A percentile compares a stretch with the other conserved stretches of the same genome.
Conservation (phyloP, 371 early-diverging fungal species). For the Syncephalis plumigaleata region DNA sequence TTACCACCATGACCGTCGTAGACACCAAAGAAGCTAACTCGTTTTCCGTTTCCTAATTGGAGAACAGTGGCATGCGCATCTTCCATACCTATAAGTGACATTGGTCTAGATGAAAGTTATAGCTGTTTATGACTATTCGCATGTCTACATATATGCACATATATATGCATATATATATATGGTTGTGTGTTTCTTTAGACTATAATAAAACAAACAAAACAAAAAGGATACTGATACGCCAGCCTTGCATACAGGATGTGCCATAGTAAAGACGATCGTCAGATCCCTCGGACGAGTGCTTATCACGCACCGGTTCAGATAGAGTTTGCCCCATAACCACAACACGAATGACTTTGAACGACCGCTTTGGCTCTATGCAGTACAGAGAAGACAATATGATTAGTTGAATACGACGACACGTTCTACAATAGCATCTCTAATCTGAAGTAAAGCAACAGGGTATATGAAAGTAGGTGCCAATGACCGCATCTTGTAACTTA, state of each 20-base stretch:
- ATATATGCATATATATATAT: too few species aligned
- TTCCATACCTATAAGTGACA: constrained; percentile 64
- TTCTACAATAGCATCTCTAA: too few species aligned
- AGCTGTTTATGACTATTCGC: constrained; percentile 1
- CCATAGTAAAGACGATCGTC: constrained; percentile 66
- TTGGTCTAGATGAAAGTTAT: constrained; percentile 19
- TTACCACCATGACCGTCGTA: constrained; percentile 94
- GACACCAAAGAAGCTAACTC: constrained; percentile 75
- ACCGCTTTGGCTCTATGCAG: too few species aligned
- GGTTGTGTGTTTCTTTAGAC: too few species aligned
- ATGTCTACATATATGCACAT: too few species aligned
- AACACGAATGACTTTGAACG: neutral
- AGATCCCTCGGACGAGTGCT: constrained; percentile 50
- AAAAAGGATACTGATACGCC: constrained; percentile 79
- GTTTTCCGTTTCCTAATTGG: constrained; percentile 22
- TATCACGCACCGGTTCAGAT: constrained; percentile 82
- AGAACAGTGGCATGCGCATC: constrained; percentile 86
- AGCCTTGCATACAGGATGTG: constrained; percentile 91
- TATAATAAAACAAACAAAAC: neutral
- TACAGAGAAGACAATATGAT: too few species aligned
- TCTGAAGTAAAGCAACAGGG: too few species aligned
- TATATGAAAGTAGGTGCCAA: too few species aligned
- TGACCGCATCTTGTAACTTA: too few species aligned
- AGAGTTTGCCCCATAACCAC: constrained; percentile 82
- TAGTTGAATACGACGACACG: too few species aligned